Base-by-base conservation (phyloP, 2,329 filamentous ascomycete species). In the Daldinia eschscholtzii region DNA sequence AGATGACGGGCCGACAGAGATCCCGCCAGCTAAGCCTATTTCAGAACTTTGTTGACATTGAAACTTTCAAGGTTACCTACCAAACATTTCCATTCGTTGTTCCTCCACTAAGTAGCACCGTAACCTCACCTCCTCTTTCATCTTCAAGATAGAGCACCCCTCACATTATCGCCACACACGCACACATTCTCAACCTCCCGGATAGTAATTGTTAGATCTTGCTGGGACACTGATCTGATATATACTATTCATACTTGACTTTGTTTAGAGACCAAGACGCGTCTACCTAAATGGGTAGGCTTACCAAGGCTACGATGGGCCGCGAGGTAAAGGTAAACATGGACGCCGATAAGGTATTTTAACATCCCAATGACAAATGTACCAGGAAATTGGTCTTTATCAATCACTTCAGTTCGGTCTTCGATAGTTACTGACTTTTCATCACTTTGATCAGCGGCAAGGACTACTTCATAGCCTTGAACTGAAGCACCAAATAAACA, bases 401-500 rank as follows among this genome's bases (percentile, higher is more conserved):
- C 4, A 26, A 61, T 37, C 55, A 42, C 35, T 42, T 70, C 23
- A 59, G 48, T 26, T 15, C 3, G 12, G 1, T 20, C 33, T n/a
- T 10, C 7, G 23, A 39, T 52, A 20, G 15, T 59, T 39, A 4
- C 63, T 71, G 13, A 68, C 23, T 13, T 13, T 33, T 5, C 13
- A 28, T 61, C n/a, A 18, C 18, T 60, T n/a, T 18, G 41, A 41
- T 46, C 57, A 88, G 86, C 82, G 81, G 65, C 77, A 79, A 64
- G 79, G 83, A 65, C 79, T 79, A 30, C 81, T 87, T 39, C 85
- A 86, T 70, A 79, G 84, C 26, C 85, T 94, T 60, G 93, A 97
- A 77, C 81, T 92, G 68, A 88, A 88, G 74, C 93, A 94, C 78
- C 88, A 91, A 72, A 85, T 86, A 67, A 87, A 86, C 71, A 80